Conservation (phyloP, 352 stramenopile genomes). For the Blastocystis sp. region DNA sequence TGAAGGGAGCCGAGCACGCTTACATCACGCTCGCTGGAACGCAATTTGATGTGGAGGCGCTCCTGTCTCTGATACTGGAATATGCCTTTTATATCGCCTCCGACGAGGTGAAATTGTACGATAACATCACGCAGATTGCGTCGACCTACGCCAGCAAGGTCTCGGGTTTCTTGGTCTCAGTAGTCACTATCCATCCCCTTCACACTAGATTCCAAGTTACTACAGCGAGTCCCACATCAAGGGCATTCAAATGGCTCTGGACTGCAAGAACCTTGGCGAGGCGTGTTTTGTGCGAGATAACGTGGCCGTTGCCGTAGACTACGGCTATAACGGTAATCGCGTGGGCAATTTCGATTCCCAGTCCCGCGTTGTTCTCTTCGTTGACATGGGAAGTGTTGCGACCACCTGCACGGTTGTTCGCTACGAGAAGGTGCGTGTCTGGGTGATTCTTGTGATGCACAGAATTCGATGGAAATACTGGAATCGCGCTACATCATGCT, state of each 20-base stretch:
- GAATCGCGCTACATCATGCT: background rate
- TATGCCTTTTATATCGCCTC: slow-evolving; percentile 37
- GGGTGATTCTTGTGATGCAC: background rate
- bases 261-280: slow-evolving; percentile 49
- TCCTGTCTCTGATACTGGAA: background rate
- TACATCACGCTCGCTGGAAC: background rate
- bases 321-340: background rate
- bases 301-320: background rate
- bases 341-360: background rate
- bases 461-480: background rate
- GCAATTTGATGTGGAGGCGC: background rate
- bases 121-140: background rate
- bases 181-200: background rate
- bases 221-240: background rate
- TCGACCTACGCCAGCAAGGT: background rate
- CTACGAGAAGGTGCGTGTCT: background rate
- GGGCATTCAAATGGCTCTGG: slow-evolving; percentile 13
- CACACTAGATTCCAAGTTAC: slow-evolving; percentile 20
- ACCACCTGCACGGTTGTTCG: background rate
- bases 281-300: slow-evolving; percentile 1
- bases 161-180: background rate
- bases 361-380: background rate
- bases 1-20: too few species aligned
- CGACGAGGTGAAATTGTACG: background rate
- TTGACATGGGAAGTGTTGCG: background rate